These are phyloP conservation scores for Metschnikowia chrysomelidarum DNA, from an alignment of 805 yeast species.

Conservation along the genomic window DNA sequence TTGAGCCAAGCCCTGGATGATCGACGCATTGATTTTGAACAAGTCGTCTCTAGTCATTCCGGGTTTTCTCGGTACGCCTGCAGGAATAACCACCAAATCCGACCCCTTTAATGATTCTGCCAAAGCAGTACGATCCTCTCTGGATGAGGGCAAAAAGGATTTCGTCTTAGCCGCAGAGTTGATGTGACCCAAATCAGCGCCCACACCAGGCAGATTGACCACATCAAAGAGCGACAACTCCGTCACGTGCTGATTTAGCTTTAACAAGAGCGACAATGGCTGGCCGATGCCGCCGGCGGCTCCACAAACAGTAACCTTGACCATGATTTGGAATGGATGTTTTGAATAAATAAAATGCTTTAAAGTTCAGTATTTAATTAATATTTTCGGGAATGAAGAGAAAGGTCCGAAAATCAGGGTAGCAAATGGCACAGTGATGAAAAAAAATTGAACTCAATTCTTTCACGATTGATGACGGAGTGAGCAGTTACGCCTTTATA, in stretches of 20 bases:
- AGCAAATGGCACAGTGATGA: not conserved
- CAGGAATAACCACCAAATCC: slow-evolving; percentile 62
- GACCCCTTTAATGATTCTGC: slow-evolving; percentile 44
- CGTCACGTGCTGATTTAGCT: slow-evolving; percentile 59
- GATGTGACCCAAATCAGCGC: slow-evolving; percentile 84
- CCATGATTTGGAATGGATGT: slow-evolving; percentile 25
- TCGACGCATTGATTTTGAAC: slow-evolving; percentile 79
- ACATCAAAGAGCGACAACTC: slow-evolving; percentile 82
- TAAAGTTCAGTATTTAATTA: not conserved
- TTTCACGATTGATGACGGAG: slow-evolving; percentile 1
- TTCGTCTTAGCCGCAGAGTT: slow-evolving; percentile 61
- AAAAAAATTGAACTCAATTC: slow-evolving; percentile 1
- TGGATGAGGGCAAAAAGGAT: slow-evolving; percentile 58
- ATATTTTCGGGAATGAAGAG: not conserved
- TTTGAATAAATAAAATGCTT: too few species aligned
- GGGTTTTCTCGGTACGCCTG: slow-evolving; percentile 92
- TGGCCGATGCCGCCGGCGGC: slow-evolving; percentile 97
- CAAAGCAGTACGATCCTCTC: slow-evolving; percentile 46
- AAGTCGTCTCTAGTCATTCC: slow-evolving; percentile 93
- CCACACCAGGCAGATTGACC: slow-evolving; percentile 81
- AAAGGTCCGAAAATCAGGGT: not conserved
- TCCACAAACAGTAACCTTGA: slow-evolving; percentile 81
- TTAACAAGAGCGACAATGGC: slow-evolving; percentile 79
- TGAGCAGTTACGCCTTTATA: slow-evolving; percentile 10
- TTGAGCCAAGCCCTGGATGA: slow-evolving; percentile 68